phyloP scores from a whole-genome alignment of 1,284 basidiomycete species.

The Ustilago tritici region DNA sequence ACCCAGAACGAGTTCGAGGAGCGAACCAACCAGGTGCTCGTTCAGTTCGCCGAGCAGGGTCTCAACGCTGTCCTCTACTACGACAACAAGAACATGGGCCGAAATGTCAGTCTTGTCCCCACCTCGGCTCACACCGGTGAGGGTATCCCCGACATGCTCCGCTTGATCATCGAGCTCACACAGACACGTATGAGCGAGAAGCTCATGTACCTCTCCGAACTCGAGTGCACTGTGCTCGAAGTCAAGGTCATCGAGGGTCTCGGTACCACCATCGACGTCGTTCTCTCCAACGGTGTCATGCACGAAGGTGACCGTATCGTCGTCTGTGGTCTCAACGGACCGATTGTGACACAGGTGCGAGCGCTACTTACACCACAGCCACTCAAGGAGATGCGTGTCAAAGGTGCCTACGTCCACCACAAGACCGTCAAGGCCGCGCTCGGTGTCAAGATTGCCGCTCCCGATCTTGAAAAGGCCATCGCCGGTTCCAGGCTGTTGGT shows the following conservation, averaged over 20 bases:
- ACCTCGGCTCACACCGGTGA: slow-evolving; percentile 98
- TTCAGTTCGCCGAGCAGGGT: slow-evolving; percentile 97
- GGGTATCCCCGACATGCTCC: slow-evolving; percentile 99
- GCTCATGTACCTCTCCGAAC: slow-evolving; percentile 97
- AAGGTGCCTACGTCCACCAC: slow-evolving; percentile 98
- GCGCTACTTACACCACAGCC: slow-evolving; percentile 97
- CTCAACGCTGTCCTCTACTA: slow-evolving; percentile 96
- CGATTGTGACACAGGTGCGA: slow-evolving; percentile 94
- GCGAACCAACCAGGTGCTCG: slow-evolving; percentile 83
- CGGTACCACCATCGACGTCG: slow-evolving; percentile 97
- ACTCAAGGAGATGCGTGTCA: slow-evolving; percentile 93
- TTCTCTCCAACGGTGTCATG: slow-evolving; percentile 94
- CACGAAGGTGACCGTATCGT: slow-evolving; percentile 95
- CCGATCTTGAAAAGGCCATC: slow-evolving; percentile 98
- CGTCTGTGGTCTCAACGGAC: slow-evolving; percentile 95
- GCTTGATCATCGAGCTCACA: slow-evolving; percentile 95
- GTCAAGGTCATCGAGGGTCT: slow-evolving; percentile 99
- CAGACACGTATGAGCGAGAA: slow-evolving; percentile 98
- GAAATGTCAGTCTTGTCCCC: slow-evolving; percentile 95
- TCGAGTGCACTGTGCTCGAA: slow-evolving; percentile 99
- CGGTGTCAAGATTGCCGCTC: slow-evolving; percentile 95
- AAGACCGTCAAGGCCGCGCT: slow-evolving; percentile 97
- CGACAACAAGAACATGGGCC: slow-evolving; percentile 94
- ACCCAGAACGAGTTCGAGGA: slow-evolving; percentile 95
- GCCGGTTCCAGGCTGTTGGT: slow-evolving; percentile 95